Evolutionary conservation across 2,329 filamentous ascomycete species (phyloP), one percentile per base, ranked within the genome.

Genomic region (Alternaria gansuensis): DNA sequence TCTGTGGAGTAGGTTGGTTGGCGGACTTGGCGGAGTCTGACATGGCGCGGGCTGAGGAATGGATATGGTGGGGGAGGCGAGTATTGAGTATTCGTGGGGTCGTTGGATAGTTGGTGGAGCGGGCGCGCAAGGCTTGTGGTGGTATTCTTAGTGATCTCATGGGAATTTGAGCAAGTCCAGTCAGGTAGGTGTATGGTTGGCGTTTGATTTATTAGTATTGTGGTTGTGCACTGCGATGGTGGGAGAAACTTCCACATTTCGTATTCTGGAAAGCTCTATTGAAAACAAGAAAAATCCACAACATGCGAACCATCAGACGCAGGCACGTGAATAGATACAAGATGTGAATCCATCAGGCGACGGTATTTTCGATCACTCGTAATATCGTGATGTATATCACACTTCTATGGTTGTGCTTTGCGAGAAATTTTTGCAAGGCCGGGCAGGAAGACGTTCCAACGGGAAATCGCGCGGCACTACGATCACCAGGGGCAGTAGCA

Each of bases 191-290:
- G 17, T 17, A 17, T 17, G 9, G 29, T 36, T 33, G 21, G 13
- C 7, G 14, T 4, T 48, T 23, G 29, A 21, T n/a, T 36, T 36
- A 36, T 48, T 23, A 34, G 29, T 48, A 17, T 10, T 26, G 11
- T n/a, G 4, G 13, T 7, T 24, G 29, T 10, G 8, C n/a, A 13
- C 8, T 24, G 13, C 31, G 29, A 36, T 34, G 44, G 7, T 36
- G 9, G 44, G 29, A 36, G 31, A 48, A 48, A 34, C 26, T 28
- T 46, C 26, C n/a, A 46, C 29, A 14, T 29, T 39, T 29, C n/a
- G n/a, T 28, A 14, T 51, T 51, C 49, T 51, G 43, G 49, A 51
- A 51, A 51, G 37, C 28, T 51, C 49, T 17, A 48, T 6, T 21
- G 17, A 14, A 39, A 50, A 29, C 48, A 14, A 17, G 8, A 5